Evolutionary conservation across 805 yeast species (phyloP), one percentile per base, ranked within the genome.

Genomic region (Candida hispaniensis): DNA sequence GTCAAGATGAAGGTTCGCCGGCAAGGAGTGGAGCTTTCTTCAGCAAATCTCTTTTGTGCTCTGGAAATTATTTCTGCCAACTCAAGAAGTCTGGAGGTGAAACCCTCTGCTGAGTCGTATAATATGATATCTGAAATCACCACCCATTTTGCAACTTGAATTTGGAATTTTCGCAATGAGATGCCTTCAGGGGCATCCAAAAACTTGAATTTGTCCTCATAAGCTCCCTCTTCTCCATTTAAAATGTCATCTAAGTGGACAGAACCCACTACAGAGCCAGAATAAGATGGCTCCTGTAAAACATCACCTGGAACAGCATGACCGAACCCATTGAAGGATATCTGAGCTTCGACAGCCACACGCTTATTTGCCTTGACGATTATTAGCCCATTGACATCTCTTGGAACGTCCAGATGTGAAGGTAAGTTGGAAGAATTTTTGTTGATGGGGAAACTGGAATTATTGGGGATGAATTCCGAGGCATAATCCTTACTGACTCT

Each of bases 71-170:
- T 18, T n/a, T 23, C 19, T 8, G 52, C 48, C 20, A 41, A 38
- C 39, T 14, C 22, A 14, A 29, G 34, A 14, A 38, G 43, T 11
- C 14, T 33, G 1, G 36, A 28, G 27, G 18, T 41, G 20, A 14
- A 47, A 7, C 27, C 41, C n/a, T 45, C 50, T 45, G 62, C 65
- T 42, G 73, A 64, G 43, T 83, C 70, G 52, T 85, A 88, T n/a
- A 86, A 71, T 5, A 82, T 60, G 33, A 83, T 69, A 49, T 81
- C 93, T 0, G 91, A 67, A 7, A 83, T 63, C 16, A 72, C 63
- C 19, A 91, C 79, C 41, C 77, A 60, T 50, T 83, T 85, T n/a
- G 83, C 68, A 12, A 75, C 79, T 56, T 88, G 97, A 39, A 79
- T 72, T 50, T 80, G 83, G 55, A 85, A 86, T 50, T 86, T 81